Evolutionary conservation across 2,329 filamentous ascomycete genomes (phyloP), one percentile per base, ranked within the genome.

Genomic region (Trichoderma citrinoviride): DNA sequence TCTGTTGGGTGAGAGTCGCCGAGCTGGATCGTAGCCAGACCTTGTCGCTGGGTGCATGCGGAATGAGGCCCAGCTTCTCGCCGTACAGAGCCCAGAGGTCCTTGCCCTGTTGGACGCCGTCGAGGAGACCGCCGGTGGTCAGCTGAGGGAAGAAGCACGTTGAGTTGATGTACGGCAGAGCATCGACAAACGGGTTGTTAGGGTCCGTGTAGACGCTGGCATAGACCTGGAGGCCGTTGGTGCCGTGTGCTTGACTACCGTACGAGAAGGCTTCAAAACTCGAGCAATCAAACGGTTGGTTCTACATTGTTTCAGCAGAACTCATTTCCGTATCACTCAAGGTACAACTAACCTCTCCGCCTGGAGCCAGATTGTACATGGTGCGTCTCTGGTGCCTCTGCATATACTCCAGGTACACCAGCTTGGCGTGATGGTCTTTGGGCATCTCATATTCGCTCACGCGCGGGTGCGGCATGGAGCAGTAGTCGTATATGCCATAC

Each of bases 281-380:
- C 17, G 60, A 63, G 50, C 60, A 63, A 41, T 63, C 60, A 55
- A 63, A 63, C 14, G 60, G 49, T 47, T 63, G 60, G 14, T 63
- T 55, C 60, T 63, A 47, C 29, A n/a, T 5, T 6, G 14, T 7
- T 41, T 62, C n/a, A 55, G 49, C 21, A 15, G 19, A 14, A 7
- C 17, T 14, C 2, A 7, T 10, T 10, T 21, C 5, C 23, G 1
- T 8, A 29, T n/a, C n/a, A 10, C 19, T 27, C 14, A 40, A 27
- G 25, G n/a, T 3, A 25, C 15, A 10, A 23, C 60, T 55, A 14
- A 63, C 60, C 60, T 63, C 60, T 40, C 60, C 60, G 6, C 60
- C 60, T 4, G 60, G 60, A 8, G 60, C 60, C 40, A 63, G 19
- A 19, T 63, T 63, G 15, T 63, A 63, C 60, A 63, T 63, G 41